Evolutionary conservation across 2,329 filamentous ascomycete species (phyloP), one percentile per base, ranked within the genome.

Genomic region (Aspergillus clavatus): DNA sequence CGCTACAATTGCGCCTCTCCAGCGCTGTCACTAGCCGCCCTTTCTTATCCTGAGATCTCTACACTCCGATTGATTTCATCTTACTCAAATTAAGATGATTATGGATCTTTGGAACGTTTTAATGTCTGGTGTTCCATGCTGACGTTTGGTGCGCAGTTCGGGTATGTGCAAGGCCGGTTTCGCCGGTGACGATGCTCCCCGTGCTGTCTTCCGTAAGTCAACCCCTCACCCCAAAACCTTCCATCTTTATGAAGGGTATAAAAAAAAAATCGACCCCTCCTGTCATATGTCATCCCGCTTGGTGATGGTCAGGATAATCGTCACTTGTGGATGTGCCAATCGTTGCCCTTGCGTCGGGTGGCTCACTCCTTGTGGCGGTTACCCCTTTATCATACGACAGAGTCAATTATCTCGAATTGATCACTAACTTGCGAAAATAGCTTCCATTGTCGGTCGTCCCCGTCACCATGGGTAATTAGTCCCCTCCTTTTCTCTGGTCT

Each of bases 121-220:
- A 18, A 35, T 35, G 31, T 35, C 18, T 35, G 3, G 31, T 18
- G 11, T 35, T 18, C 6, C 18, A 18, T 54, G 55, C 60, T 63
- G 53, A 64, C 57, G 40, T 42, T 42, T 55, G 29, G 29, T 33
- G 14, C 59, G 56, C 74, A 97, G 91, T 86, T 97, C 93, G 78
- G 93, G 93, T 84, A 97, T 98, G 93, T 98, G 93, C 82, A 98
- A 98, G 83, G 93, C 93, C 86, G 93, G 93, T 90, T 98, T 98
- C 80, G 93, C 93, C 82, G 93, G 93, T 89, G 93, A 98, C 73
- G 93, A 98, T 87, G 93, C 93, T 79, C 93, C 93, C 74, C 86
- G 93, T 84, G 93, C 93, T 79, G 93, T 98, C 74, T 98, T 98
- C 85, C 93, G 91, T 97, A 87, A 95, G 91, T 90, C 53, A 59